Conservation (phyloP, 108 stramenopile species). For the Skeletonema costatum region DNA sequence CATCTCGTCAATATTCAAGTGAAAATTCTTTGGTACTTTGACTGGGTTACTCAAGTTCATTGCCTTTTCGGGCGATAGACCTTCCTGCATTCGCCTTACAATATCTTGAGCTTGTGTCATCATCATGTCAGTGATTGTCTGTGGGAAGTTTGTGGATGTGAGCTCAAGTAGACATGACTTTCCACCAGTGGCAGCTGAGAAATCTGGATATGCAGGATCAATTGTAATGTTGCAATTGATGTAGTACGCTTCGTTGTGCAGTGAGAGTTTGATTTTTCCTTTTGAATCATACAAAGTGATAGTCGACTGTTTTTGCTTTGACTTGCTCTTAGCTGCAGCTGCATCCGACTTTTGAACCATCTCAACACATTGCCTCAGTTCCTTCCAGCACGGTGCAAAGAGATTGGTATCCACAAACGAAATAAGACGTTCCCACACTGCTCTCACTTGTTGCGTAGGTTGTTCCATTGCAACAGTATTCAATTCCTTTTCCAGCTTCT, state of each 20-base stretch:
- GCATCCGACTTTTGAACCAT: conserved; percentile 18
- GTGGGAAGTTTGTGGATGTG: conserved; percentile 52
- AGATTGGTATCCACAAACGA: conserved; percentile 48
- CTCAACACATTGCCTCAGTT: conserved; percentile 33
- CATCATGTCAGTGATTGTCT: conserved; percentile 45
- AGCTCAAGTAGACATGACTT: conserved; percentile 40
- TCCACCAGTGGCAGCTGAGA: conserved; percentile 20
- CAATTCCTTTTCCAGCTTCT: conserved; percentile 52
- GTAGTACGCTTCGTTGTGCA: conserved; percentile 36
- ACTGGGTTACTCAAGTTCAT: conserved; percentile 53
- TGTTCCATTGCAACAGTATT: conserved; percentile 14
- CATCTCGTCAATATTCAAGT: conserved; percentile 21
- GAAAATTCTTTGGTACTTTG: conserved; percentile 38
- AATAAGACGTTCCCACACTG: conserved; percentile 26
- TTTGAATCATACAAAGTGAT: conserved; percentile 39
- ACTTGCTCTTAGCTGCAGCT: not conserved
- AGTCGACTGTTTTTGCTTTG: conserved; percentile 16
- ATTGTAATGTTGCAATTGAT: conserved; percentile 41
- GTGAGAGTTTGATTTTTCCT: conserved; percentile 40
- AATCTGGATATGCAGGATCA: conserved; percentile 52
- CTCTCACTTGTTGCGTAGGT: conserved; percentile 33
- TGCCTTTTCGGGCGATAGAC: conserved; percentile 38
- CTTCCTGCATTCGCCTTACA: conserved; percentile 50
- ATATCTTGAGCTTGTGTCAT: conserved; percentile 55
- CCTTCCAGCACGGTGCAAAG: conserved; percentile 59